Evolutionary conservation across 192 early-diverging fungal genomes (phyloP), one percentile per base, ranked within the genome.

Genomic region (Coemansia sp.): DNA sequence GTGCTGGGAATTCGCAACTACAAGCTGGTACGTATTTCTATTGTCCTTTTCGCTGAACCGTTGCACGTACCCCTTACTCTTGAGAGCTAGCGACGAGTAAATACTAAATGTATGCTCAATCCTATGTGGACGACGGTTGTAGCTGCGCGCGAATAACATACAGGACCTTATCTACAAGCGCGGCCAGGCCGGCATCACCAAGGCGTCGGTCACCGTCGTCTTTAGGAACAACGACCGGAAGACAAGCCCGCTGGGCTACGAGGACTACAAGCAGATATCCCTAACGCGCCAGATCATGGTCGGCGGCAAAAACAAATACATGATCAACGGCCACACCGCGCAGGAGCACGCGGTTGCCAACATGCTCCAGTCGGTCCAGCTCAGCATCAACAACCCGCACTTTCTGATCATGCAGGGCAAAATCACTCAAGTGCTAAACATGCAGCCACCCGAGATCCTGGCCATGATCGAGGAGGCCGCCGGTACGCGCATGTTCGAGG

Each of bases 401-500:
- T 99, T 99, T 75, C 74, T 99, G 58, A 99, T 99, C 64, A 98
- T 98, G 96, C 98, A 99, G 83, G 98, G 96, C 38, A 82, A 89
- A 53, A 98, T 99, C 64, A 99, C 96, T n/a, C 94, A 98, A 65
- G 96, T 99, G 10, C 86, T 99, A n/a, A 98, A 98, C 72, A 99
- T 99, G 98, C 96, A 97, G 67, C 94, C 98, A 0, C 85, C 88
- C 10, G 95, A 99, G 71, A 95, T 98, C 36, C 82, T 99, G 22
- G 88, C 92, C 17, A 98, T 99, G 96, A 94, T 99, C 37, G 98
- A 99, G 77, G 98, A 99, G 70, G 98, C 98, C 1, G 96, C 98
- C 5, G 98, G 98, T 4, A 99, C 98, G 42, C 86, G 95, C 40
- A 96, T 99, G 95, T 99, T 94, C 78, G 98, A 99, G 76, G 98